These are phyloP conservation scores for Pleurotus eryngii DNA, from an alignment of 768 basidiomycete species.

Conservation along the genomic window DNA sequence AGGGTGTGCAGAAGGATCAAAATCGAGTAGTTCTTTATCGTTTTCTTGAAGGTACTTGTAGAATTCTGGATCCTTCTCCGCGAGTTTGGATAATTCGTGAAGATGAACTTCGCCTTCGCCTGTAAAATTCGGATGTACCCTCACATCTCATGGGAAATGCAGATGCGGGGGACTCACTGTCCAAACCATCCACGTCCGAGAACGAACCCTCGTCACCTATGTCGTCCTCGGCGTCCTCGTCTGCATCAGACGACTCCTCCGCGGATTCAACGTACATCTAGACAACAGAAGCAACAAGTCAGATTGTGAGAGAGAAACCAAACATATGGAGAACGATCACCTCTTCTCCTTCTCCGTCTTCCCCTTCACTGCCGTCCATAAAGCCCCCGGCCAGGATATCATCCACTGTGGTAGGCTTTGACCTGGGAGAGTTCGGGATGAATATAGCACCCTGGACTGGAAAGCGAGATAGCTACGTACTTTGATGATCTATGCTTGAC, in stretches of 20 bases:
- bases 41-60: slow-evolving; percentile 98
- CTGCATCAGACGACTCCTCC: slow-evolving; percentile 25
- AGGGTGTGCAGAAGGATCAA: slow-evolving; percentile 40
- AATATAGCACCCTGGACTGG: neutral
- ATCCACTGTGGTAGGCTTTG: slow-evolving; percentile 66
- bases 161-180: slow-evolving; percentile 38
- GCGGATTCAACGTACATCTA: slow-evolving; percentile 7
- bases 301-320: slow-evolving; percentile 3
- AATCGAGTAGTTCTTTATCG: slow-evolving; percentile 86
- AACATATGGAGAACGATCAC: slow-evolving; percentile 4
- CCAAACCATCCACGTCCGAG: slow-evolving; percentile 76
- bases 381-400: slow-evolving; percentile 72
- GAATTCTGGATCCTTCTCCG: slow-evolving; percentile 98
- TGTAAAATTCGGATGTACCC: slow-evolving; percentile 17
- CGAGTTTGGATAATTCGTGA: slow-evolving; percentile 80
- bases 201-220: slow-evolving; percentile 62
- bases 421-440: slow-evolving; percentile 25
- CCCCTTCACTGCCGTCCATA: slow-evolving; percentile 61
- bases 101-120: slow-evolving; percentile 77
- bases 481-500: slow-evolving; percentile 8
- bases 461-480: neutral
- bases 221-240: slow-evolving; percentile 41
- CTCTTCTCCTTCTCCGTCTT: slow-evolving; percentile 33
- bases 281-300: neutral
- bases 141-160: neutral